phyloP scores from a whole-genome alignment of 345 rosid species.

The Capsella bursapastoris region DNA sequence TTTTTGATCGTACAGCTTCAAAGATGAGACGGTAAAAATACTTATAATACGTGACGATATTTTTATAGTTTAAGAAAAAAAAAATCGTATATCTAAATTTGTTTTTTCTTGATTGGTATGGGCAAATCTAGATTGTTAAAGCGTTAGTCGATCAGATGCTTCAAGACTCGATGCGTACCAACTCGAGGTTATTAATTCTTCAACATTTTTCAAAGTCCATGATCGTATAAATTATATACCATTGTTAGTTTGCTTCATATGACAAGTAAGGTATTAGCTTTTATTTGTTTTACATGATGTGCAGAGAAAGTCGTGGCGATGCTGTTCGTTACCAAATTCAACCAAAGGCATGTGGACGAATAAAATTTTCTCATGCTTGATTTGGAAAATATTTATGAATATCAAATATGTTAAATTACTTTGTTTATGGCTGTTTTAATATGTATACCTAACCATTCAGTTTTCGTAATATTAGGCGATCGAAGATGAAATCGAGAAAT shows the following conservation, averaged over 20 bases:
- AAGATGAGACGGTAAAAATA: constrained; percentile 29
- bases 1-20: constrained; percentile 8
- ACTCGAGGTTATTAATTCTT: constrained; percentile 15
- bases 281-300: not conserved
- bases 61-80: too few species aligned
- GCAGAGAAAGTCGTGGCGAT: constrained; percentile 11
- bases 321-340: not conserved
- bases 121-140: constrained; percentile 9
- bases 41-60: not conserved
- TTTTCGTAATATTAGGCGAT: constrained; percentile 23
- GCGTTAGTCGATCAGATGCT: not conserved
- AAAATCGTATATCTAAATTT: not conserved
- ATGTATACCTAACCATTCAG: not conserved
- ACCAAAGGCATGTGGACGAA: constrained; percentile 28
- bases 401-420: not conserved
- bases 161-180: not conserved
- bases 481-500: constrained; percentile 11
- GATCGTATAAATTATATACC: not conserved
- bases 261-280: not conserved
- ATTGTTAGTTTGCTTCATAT: not conserved
- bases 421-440: not conserved
- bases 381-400: not conserved
- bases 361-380: not conserved
- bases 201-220: not conserved
- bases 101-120: not conserved